Evolutionary conservation across 1,284 basidiomycete species (phyloP).

Genomic region (Malassezia vespertilionis): DNA sequence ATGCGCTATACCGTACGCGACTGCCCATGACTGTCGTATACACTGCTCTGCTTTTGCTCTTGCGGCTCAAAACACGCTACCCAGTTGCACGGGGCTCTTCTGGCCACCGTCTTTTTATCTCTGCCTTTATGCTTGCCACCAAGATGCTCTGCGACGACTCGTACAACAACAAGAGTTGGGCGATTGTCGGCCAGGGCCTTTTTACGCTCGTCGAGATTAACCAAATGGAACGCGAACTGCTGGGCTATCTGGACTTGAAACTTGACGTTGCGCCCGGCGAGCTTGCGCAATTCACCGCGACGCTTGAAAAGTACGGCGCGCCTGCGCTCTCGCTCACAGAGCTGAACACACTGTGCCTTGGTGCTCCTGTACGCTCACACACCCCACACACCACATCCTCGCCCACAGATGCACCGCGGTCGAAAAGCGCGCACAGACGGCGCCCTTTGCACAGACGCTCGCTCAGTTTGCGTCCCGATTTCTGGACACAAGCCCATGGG

Average conservation of each 20-base stretch:
- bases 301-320: conserved; percentile 24
- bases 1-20: conserved; percentile 45
- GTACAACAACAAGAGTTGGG: conserved; percentile 48
- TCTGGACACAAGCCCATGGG: conserved; percentile 6
- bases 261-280: conserved; percentile 38
- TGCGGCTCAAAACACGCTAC: conserved; percentile 44
- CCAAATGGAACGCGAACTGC: conserved; percentile 48
- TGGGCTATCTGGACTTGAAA: conserved; percentile 44
- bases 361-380: not conserved
- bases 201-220: conserved; percentile 45
- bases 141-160: conserved; percentile 47
- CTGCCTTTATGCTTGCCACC: conserved; percentile 46
- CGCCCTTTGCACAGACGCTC: conserved; percentile 11
- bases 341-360: not conserved
- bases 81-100: conserved; percentile 46
- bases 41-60: conserved; percentile 40
- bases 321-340: conserved; percentile 14
- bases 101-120: conserved; percentile 47
- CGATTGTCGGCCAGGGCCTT: conserved; percentile 45
- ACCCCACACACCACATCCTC: not conserved
- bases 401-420: not conserved
- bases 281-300: conserved; percentile 32
- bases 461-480: conserved; percentile 13
- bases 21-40: conserved; percentile 42
- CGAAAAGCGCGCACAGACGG: not conserved